phyloP scores from a whole-genome alignment of 2,329 filamentous ascomycete genomes.

The Diaporthe velutina region DNA sequence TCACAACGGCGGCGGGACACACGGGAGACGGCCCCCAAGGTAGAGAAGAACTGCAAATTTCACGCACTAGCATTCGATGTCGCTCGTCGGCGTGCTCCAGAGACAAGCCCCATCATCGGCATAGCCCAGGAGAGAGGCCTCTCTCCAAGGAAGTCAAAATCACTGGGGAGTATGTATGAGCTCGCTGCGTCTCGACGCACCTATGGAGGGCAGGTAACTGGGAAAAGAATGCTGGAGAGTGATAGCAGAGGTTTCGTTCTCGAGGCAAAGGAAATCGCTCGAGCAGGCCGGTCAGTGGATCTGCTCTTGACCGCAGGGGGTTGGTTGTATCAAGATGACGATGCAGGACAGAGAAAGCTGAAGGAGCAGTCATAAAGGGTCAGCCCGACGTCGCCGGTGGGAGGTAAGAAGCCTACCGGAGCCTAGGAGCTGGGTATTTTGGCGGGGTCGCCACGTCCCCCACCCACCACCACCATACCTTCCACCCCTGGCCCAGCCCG shows the following conservation, averaged over 20 bases:
- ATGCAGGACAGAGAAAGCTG: slow-evolving; percentile 8
- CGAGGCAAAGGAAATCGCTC: neutral
- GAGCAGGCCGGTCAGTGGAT: neutral
- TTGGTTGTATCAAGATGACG: slow-evolving; percentile 5
- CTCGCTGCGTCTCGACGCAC: slow-evolving; percentile 12
- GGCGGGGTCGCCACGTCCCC: slow-evolving; percentile 32
- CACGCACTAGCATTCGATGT: slow-evolving; percentile 53
- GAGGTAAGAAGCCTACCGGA: slow-evolving; percentile 26
- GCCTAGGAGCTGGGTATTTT: slow-evolving; percentile 28
- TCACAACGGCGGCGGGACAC: neutral
- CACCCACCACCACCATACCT: slow-evolving; percentile 16
- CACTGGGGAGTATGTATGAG: neutral
- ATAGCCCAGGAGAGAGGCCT: slow-evolving; percentile 50
- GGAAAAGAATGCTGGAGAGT: slow-evolving; percentile 7
- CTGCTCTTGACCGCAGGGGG: neutral
- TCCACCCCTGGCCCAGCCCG: neutral
- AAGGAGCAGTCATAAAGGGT: slow-evolving; percentile 22
- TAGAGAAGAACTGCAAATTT: neutral
- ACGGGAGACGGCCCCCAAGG: neutral
- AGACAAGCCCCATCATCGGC: slow-evolving; percentile 50
- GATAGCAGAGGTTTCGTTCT: neutral
- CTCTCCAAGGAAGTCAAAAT: neutral
- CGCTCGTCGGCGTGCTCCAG: slow-evolving; percentile 49
- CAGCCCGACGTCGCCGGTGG: slow-evolving; percentile 31
- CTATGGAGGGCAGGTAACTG: slow-evolving; percentile 1